Base-by-base conservation (phyloP, 2,329 filamentous ascomycete species). In the Monascus ruber region DNA sequence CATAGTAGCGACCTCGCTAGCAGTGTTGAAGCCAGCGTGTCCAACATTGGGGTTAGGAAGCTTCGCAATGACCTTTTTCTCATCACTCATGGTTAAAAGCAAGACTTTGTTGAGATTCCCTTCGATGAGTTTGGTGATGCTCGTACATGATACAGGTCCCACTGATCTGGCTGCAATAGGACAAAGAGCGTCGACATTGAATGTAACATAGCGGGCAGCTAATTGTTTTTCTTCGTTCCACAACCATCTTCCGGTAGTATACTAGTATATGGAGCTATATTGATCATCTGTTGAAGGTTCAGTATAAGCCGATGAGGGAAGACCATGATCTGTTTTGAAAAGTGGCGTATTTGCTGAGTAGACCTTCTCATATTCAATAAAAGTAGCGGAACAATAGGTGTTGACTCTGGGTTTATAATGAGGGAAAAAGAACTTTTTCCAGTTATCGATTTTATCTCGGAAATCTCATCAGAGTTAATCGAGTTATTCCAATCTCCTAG, bases 181-280 rank as follows among this genome's bases (percentile, higher is more conserved):
- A 37, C 56, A 38, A 10, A 64, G 52, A 33, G 46, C 53, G 26
- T 43, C 24, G 1, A 62, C 49, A 48, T 62, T 53, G 41, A 62
- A 62, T 7, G 31, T 24, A 31, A 37, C 37, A 36, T 52, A 56
- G 28, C 57, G 50, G 17, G 48, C 43, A 41, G 42, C 44, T 9
- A 54, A 42, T 33, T 53, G 47, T 6, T 33, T 38, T 9, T 55
- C 39, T 41, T 62, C 57, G 32, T 60, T 43, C 52, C 51, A 52
- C 33, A 57, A 35, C 51, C 51, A 55, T 33, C 53, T 39, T 4
- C 51, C 53, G 38, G 44, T 41, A 6, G 46, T 49, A 37, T 53
- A 56, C 45, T 34, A 39, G 39, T 17, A 17, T 17, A 17, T 17
- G 17, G 17, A 17, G 17, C 17, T 17, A 17, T 17, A 17, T 17